Evolutionary conservation across 441 rosid species (phyloP), one percentile per base, ranked within the genome.

Genomic region (Erodium trifolium): DNA sequence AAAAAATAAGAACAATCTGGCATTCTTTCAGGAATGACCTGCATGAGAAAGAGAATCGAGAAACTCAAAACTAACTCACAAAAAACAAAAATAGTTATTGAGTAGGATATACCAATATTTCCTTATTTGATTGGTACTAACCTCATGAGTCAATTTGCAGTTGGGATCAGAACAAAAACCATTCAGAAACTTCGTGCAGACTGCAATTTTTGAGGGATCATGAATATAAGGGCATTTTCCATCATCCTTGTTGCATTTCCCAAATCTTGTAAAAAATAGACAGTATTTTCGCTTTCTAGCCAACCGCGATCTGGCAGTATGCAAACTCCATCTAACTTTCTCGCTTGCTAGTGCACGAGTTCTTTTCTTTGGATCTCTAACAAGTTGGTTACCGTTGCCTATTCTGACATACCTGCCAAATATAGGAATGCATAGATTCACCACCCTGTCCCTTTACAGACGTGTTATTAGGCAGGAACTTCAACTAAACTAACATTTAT

Each of bases 1-100:
- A 88, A 68, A 82, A 81, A 94, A 81, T 84, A 94, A 69, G 97
- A 94, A 73, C 99, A 94, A 76, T 92, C 99, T 5, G 96, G 99
- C 99, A 94, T 94, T 80, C 98, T 83, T 73, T 94, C 97, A 16
- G 98, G 99, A 81, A 94, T 90, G 80, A 94, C 87, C 99, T 92
- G 89, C 81, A 80, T 63, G 72, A 73, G 68, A 71, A 74, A 79
- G 16, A 70, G 34, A 68, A 73, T 43, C 69, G 77, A 66, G 39
- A 17, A 23, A 59, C 34, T 18, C 13, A 59, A 18, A 17, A 53
- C 6, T n/a, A 53, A 53, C 51, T 8, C 14, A 47, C 75, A 55
- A 68, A 68, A 64, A 73, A 37, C 62, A 63, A 73, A 68, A 74
- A 39, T 23, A 51, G 17, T 12, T 71, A 17, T 41, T 4, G 49